Base-by-base conservation (phyloP, 129 eudicot species). In the Pittosporum tobira region DNA sequence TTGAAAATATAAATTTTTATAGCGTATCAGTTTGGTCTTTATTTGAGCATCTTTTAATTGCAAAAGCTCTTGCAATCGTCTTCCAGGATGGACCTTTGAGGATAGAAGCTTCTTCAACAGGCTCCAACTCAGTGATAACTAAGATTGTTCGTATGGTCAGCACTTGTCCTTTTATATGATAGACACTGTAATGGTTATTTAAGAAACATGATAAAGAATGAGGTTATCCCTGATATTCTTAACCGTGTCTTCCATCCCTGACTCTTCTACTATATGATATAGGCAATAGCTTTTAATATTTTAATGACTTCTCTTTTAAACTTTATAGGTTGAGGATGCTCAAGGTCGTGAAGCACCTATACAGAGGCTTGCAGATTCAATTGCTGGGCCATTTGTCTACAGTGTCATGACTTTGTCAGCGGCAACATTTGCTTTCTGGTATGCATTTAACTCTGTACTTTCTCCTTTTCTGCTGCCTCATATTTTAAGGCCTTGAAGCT, bases 291-390 rank as follows among this genome's bases (percentile, higher is more conserved):
- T 18, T 51, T 23, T 40, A 24, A 58, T 59, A 37, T 13, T 16
- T 42, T 9, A 51, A 28, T 12, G 56, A 45, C 48, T 42, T 31
- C 64, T 42, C 34, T 64, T 27, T 30, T 65, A 16, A 66, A 48
- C 29, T 55, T 80, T 70, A 56, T 49, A 89, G 97, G 97, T 89
- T 62, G 95, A 89, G 81, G 97, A 89, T 77, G 97, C 97, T 75
- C 97, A 89, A 75, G 94, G 97, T 22, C 91, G 88, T 75, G 97
- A 89, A 89, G 97, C 97, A 65, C 97, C 97, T 57, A 89, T 89
- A 69, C 97, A 89, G 61, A 89, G 97, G 82, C 97, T 89, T 68
- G 97, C 97, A 58, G 97, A 89, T 82, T 77, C 95, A 20, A 89
- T 89, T 57, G 97, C 97, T 57, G 97, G 97, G n/a, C 97, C 97